phyloP scores from a whole-genome alignment of 73 alveolate genomes.

The Uronychia binucleata region DNA sequence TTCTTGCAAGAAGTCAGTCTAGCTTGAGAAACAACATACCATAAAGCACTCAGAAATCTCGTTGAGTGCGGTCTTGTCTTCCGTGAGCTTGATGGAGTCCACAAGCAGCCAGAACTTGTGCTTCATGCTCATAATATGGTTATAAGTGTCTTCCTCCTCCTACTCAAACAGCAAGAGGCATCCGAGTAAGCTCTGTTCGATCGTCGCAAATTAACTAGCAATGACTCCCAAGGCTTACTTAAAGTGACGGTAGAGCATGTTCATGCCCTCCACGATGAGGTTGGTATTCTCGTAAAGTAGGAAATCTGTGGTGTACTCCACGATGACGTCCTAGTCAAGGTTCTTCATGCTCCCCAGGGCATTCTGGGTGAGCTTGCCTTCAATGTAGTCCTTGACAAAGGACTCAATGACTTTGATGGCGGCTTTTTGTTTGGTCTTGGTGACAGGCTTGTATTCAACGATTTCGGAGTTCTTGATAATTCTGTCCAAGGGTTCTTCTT shows the following conservation, averaged over 20 bases:
- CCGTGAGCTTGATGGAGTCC: not conserved
- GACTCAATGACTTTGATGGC: not conserved
- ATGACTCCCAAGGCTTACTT: not conserved
- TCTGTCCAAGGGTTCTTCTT: not conserved
- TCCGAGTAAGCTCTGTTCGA: not conserved
- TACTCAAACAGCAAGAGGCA: not conserved
- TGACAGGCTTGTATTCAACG: not conserved
- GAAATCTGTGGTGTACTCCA: not conserved
- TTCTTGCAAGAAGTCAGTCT: not conserved
- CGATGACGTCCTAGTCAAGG: not conserved
- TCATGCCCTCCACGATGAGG: not conserved
- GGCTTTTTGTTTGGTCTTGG: not conserved
- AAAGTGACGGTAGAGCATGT: not conserved
- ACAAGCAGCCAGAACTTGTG: not conserved
- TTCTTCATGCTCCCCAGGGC: not conserved
- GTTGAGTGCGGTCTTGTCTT: not conserved
- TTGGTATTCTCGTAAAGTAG: not conserved
- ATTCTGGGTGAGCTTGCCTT: not conserved
- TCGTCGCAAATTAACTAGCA: not conserved
- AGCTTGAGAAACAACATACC: too few species aligned
- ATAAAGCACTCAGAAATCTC: not conserved
- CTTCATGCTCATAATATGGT: not conserved
- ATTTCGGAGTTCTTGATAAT: not conserved
- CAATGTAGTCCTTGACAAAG: not conserved
- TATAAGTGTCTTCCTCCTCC: not conserved